phyloP scores from a whole-genome alignment of 495 filamentous ascomycete genomes.

The Paragyromitra xinjiangensis region DNA sequence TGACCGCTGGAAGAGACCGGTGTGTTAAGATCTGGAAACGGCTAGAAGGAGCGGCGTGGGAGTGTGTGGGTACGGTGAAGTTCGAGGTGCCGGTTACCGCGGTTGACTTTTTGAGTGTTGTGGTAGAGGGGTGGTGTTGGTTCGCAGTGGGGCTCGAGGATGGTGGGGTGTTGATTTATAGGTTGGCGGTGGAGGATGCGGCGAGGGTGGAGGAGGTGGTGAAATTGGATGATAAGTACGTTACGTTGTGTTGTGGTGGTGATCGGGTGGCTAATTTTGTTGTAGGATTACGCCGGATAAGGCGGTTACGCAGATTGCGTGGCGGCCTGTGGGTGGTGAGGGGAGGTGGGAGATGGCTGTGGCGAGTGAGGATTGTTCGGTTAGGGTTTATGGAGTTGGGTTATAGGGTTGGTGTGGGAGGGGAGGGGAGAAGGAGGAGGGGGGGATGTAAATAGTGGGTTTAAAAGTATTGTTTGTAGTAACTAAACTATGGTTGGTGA shows the following conservation, averaged over 20 bases:
- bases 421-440: neutral
- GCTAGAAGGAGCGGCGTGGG: slow-evolving; percentile 56
- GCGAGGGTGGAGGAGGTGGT: slow-evolving; percentile 62
- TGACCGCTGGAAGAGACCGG: slow-evolving; percentile 89
- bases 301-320: slow-evolving; percentile 76
- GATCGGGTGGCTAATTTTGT: slow-evolving; percentile 55
- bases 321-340: slow-evolving; percentile 67
- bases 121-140: slow-evolving; percentile 61
- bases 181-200: slow-evolving; percentile 58
- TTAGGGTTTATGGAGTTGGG: slow-evolving; percentile 73
- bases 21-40: slow-evolving; percentile 77
- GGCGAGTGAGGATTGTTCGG: slow-evolving; percentile 82
- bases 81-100: slow-evolving; percentile 75
- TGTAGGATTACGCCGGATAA: slow-evolving; percentile 70
- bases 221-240: slow-evolving; percentile 62
- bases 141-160: slow-evolving; percentile 75
- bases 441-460: neutral
- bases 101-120: slow-evolving; percentile 69
- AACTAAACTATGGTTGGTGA: neutral
- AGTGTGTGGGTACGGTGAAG: slow-evolving; percentile 66
- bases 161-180: slow-evolving; percentile 64
- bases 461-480: neutral
- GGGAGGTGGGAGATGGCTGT: slow-evolving; percentile 70
- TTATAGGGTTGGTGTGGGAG: neutral
- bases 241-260: neutral